Evolutionary conservation across 2,329 filamentous ascomycete species (phyloP), one percentile per base, ranked within the genome.

Genomic region (Botrytis porri): DNA sequence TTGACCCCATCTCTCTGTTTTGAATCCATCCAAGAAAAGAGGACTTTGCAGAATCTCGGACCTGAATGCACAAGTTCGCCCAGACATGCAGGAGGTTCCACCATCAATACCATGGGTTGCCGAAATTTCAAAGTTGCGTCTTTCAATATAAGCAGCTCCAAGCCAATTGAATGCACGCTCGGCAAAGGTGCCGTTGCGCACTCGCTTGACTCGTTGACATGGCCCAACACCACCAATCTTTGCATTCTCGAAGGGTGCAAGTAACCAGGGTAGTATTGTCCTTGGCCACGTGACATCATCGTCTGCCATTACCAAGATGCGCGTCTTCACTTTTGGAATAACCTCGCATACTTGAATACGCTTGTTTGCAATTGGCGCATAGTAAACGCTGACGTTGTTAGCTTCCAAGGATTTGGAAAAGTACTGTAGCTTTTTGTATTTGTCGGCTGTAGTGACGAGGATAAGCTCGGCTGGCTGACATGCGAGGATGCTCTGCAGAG

Each of bases 81-180:
- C 95, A 64, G 95, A 98, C 86, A 98, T 93, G 85, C 95, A 98
- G 18, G 95, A 97, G n/a, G 97, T 92, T 59, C 95, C 95, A 74
- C 95, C 95, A 81, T 98, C 95, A 69, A 98, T 92, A 83, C 95
- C 93, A 82, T 97, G 95, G 71, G 95, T 98, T 45, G 95, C 95
- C 65, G 95, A 97, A 81, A 97, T 97, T 83, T 98, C 95, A 81
- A 98, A 98, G 83, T 98, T 98, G 75, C 95, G 91, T 73, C 95
- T 90, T 82, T 97, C 93, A 75, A 98, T 92, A 82, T 98, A 98
- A 69, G 95, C 90, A 35, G 94, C 93, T 9, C 95, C 95, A 32
- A 98, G 87, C 86, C 95, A 98, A 80, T 95, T 95, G 90, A 91
- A 98, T 76, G 93, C 84, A 69, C 88, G 88, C 60, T 88, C 88